Conservation (phyloP, 371 early-diverging fungal species). For the Mucor irregularis region DNA sequence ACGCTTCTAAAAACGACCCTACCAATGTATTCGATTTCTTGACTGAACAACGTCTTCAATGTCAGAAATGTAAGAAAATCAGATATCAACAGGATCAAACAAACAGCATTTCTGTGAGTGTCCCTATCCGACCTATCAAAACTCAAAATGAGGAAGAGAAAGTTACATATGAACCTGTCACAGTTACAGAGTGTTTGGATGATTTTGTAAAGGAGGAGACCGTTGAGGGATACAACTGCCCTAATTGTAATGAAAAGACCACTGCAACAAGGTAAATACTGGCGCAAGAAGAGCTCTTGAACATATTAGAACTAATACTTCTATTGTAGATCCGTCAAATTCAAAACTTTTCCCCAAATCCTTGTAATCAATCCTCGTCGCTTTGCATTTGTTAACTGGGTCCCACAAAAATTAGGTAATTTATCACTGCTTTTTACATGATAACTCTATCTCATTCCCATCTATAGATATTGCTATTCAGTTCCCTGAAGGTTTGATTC, state of each 20-base stretch:
- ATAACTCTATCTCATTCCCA: too few species aligned
- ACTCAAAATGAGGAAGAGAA: conserved; percentile 19
- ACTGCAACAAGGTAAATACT: conserved; percentile 63
- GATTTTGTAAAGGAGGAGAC: conserved; percentile 56
- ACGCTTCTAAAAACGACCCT: conserved; percentile 61
- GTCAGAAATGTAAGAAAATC: conserved; percentile 78
- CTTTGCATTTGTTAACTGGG: conserved; percentile 90
- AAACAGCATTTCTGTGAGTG: conserved; percentile 70
- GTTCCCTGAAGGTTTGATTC: conserved; percentile 52
- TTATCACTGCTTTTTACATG: too few species aligned
- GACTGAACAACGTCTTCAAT: conserved; percentile 84
- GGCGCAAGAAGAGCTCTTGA: not conserved
- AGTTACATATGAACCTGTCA: conserved; percentile 59
- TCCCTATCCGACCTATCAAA: conserved; percentile 59
- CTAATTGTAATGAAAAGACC: conserved; percentile 72
- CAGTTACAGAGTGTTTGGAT: conserved; percentile 78
- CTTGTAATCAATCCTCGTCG: conserved; percentile 80
- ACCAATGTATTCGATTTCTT: conserved; percentile 76
- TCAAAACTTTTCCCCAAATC: conserved; percentile 84
- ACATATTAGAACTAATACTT: not conserved
- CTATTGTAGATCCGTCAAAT: conserved; percentile 61
- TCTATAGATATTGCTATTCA: conserved; percentile 58
- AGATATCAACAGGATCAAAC: conserved; percentile 68
- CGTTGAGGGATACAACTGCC: conserved; percentile 79
- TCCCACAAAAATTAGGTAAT: conserved; percentile 76